Percentiles rank a stretch among this genome's conserved stretches.
These are phyloP conservation scores for Alternaria triticina DNA, from an alignment of 2,329 filamentous ascomycete species.

Conservation along the genomic window DNA sequence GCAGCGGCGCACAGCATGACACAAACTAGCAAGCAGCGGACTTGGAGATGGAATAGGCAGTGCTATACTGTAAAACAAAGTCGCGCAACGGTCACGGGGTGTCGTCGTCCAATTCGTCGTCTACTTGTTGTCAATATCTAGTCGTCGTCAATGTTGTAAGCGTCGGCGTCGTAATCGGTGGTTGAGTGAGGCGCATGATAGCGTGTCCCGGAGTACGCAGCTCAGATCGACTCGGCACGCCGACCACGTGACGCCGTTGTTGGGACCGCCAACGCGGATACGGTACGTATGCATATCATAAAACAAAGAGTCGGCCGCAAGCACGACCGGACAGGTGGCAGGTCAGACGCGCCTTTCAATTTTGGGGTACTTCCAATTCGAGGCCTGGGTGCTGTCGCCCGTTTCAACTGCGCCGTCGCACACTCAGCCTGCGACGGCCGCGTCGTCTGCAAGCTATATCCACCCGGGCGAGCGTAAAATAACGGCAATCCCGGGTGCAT, in stretches of 20 bases:
- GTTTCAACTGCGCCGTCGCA: background rate
- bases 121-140: background rate
- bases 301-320: background rate
- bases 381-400: background rate
- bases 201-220: background rate
- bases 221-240: background rate
- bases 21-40: conserved; percentile 11
- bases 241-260: background rate
- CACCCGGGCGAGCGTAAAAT: conserved; percentile 10
- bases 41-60: background rate
- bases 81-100: background rate
- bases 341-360: background rate
- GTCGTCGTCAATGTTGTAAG: background rate
- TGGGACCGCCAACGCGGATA: background rate
- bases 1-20: conserved; percentile 23
- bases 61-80: background rate
- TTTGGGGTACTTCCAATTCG: background rate
- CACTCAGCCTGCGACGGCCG: conserved; percentile 1
- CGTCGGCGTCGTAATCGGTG: background rate
- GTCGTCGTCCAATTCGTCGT: background rate
- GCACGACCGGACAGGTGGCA: background rate
- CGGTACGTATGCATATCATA: background rate
- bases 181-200: conserved; percentile 2
- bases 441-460: background rate
- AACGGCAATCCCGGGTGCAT: conserved; percentile 9